Percentiles rank a stretch among this genome's conserved stretches.
Evolutionary conservation across 2,329 filamentous ascomycete species (phyloP).

Genomic region (Botrytis porri): DNA sequence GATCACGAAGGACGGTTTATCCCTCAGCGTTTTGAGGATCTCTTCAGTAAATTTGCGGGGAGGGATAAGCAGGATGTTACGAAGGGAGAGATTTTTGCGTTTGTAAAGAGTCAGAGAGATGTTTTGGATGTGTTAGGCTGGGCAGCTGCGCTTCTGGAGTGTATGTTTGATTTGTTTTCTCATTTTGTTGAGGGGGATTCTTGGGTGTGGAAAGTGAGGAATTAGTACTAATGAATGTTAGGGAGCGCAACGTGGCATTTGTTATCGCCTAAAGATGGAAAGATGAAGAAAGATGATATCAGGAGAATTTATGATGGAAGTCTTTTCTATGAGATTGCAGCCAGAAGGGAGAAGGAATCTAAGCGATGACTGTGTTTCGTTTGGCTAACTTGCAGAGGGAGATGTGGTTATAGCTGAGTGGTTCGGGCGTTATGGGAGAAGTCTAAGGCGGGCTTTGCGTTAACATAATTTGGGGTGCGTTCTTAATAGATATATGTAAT

Average conservation of each 20-base stretch:
- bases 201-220: background rate
- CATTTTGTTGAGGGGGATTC: too few relatives aligned
- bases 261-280: slow-evolving; percentile 54
- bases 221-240: slow-evolving; percentile 21
- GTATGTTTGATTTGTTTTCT: slow-evolving; percentile 33
- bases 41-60: slow-evolving; percentile 47
- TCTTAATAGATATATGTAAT: background rate
- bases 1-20: slow-evolving; percentile 49
- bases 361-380: background rate
- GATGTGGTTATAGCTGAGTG: background rate
- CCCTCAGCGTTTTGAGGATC: slow-evolving; percentile 50
- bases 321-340: slow-evolving; percentile 46
- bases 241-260: slow-evolving; percentile 51
- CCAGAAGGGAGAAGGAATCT: slow-evolving; percentile 27
- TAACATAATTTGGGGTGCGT: background rate
- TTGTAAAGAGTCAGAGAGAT: slow-evolving; percentile 44
- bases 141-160: slow-evolving; percentile 34
- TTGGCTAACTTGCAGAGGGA: background rate
- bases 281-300: slow-evolving; percentile 56
- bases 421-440: background rate
- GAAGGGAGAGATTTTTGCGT: slow-evolving; percentile 38
- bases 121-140: slow-evolving; percentile 45
- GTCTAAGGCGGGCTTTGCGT: background rate
- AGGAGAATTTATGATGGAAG: slow-evolving; percentile 52
- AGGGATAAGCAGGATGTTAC: slow-evolving; percentile 42